phyloP scores from a whole-genome alignment of 2,329 filamentous ascomycete genomes.

The Pseudocercospora vitis region DNA sequence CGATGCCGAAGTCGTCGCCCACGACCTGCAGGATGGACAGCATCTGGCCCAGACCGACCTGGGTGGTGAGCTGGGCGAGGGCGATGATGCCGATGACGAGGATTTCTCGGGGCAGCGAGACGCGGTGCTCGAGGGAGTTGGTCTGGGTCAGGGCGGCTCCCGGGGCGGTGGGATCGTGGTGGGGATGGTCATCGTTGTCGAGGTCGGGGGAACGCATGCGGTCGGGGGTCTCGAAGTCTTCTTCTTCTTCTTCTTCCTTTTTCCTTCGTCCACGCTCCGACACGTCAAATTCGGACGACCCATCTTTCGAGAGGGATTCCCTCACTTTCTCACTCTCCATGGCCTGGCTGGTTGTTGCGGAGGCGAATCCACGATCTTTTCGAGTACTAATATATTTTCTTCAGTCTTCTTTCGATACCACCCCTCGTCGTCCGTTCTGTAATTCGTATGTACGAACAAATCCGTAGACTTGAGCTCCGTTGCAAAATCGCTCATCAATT shows the following conservation, averaged over 20 bases:
- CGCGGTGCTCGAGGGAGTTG: conserved; percentile 30
- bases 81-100: conserved; percentile 33
- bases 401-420: no score
- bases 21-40: conserved; percentile 44
- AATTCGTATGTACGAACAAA: no score
- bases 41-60: conserved; percentile 31
- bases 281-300: conserved; percentile 1
- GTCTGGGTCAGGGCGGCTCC: conserved; percentile 15
- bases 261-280: no score
- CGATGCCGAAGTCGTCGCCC: conserved; percentile 41
- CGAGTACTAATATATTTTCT: no score
- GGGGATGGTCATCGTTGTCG: conserved; percentile 14
- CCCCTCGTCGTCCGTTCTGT: no score
- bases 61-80: conserved; percentile 35
- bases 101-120: conserved; percentile 35
- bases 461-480: no score
- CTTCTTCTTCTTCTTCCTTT: conserved; percentile 3
- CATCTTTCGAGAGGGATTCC: neutral
- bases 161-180: conserved; percentile 10
- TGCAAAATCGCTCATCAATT: no score
- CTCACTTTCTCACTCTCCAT: conserved; percentile 9
- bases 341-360: neutral
- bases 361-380: neutral
- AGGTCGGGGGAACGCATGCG: conserved; percentile 17
- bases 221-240: conserved; percentile 22